phyloP scores from a whole-genome alignment of 2,329 filamentous ascomycete species.

The Cadophora malorum region DNA sequence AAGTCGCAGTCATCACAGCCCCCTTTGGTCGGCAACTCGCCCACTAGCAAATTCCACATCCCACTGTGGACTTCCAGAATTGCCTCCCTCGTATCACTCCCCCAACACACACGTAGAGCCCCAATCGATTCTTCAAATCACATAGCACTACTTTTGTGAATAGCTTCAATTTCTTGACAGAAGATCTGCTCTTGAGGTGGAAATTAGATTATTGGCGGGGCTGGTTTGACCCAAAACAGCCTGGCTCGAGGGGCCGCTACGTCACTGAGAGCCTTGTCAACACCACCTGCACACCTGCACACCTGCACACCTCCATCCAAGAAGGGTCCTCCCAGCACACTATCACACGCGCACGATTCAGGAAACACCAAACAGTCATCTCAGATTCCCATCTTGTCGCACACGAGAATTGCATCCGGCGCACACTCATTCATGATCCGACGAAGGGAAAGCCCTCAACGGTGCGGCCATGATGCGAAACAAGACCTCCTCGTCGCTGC shows the following conservation, averaged over 20 bases:
- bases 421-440: conserved; percentile 29
- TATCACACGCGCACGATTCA: conserved; percentile 18
- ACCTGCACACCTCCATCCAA: conserved; percentile 2
- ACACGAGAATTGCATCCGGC: neutral
- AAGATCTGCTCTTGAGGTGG: neutral
- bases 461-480: conserved; percentile 53
- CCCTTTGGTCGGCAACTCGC: conserved; percentile 16
- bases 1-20: conserved; percentile 26
- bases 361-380: conserved; percentile 1
- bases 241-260: conserved; percentile 17
- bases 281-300: conserved; percentile 9
- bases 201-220: conserved; percentile 19
- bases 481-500: conserved; percentile 75
- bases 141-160: neutral
- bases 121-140: neutral
- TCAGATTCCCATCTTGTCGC: neutral
- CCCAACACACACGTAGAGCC: neutral
- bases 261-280: conserved; percentile 16
- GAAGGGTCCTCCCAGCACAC: conserved; percentile 3
- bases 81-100: neutral
- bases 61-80: conserved; percentile 1
- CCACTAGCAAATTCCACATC: conserved; percentile 15
- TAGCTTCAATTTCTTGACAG: neutral
- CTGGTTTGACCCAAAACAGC: conserved; percentile 13
- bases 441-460: conserved; percentile 18